phyloP scores from a whole-genome alignment of 2,329 filamentous ascomycete species.

The Sclerotinia spermophila region DNA sequence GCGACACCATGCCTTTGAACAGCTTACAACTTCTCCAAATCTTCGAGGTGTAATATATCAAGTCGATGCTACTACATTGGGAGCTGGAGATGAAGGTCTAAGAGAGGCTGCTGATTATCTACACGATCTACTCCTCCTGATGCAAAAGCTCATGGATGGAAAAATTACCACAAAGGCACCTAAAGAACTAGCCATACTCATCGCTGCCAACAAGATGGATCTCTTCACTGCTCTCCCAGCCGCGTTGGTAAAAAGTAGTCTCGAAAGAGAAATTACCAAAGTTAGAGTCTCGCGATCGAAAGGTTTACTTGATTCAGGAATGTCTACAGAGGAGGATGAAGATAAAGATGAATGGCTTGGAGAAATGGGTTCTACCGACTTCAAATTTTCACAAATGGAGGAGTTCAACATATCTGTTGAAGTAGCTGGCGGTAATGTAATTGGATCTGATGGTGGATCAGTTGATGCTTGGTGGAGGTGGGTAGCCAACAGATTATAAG shows the following conservation, averaged over 20 bases:
- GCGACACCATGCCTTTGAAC: slow-evolving; percentile 62
- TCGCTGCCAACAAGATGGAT: slow-evolving; percentile 94
- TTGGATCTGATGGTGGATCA: slow-evolving; percentile 59
- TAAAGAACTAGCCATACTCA: slow-evolving; percentile 65
- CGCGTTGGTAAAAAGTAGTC: slow-evolving; percentile 64
- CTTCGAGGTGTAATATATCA: slow-evolving; percentile 78
- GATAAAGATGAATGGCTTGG: slow-evolving; percentile 85
- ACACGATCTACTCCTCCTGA: slow-evolving; percentile 77
- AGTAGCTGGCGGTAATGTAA: slow-evolving; percentile 70
- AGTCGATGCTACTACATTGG: slow-evolving; percentile 74
- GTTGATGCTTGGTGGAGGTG: slow-evolving; percentile 86
- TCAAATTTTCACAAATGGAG: slow-evolving; percentile 76
- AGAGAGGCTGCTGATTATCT: slow-evolving; percentile 77
- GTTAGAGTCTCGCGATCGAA: slow-evolving; percentile 75
- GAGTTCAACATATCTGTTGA: slow-evolving; percentile 78
- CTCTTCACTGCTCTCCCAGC: slow-evolving; percentile 88
- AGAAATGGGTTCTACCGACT: slow-evolving; percentile 71
- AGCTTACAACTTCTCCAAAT: slow-evolving; percentile 45
- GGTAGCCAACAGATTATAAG: slow-evolving; percentile 72
- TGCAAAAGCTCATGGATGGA: slow-evolving; percentile 68
- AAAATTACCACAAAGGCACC: slow-evolving; percentile 54
- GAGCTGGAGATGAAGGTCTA: slow-evolving; percentile 54
- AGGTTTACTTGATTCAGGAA: slow-evolving; percentile 76
- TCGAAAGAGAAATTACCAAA: slow-evolving; percentile 78
- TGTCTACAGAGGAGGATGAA: slow-evolving; percentile 55